Conservation (phyloP, 345 rosid species). For the Salix arbutifolia region DNA sequence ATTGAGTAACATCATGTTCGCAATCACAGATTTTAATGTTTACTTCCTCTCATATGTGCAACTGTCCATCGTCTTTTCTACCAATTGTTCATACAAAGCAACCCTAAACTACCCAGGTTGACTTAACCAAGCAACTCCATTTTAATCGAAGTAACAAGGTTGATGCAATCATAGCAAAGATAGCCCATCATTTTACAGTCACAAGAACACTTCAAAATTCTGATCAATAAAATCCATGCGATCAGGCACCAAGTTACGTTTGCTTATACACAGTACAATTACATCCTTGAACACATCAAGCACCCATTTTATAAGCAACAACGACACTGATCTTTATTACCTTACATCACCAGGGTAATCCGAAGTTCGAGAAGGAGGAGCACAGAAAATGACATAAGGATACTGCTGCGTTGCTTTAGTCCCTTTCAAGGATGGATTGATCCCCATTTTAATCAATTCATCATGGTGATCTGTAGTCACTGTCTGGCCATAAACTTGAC, state of each 20-base stretch:
- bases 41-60: neutral
- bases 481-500: constrained; percentile 81
- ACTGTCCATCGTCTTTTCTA: neutral
- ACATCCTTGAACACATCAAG: neutral
- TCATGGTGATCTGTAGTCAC: constrained; percentile 72
- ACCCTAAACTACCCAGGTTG: too few relatives aligned
- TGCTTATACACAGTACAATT: neutral
- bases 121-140: too few relatives aligned
- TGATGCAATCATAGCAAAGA: too few relatives aligned
- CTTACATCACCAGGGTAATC: constrained; percentile 83
- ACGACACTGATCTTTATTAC: constrained; percentile 23
- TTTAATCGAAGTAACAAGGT: too few relatives aligned
- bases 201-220: too few relatives aligned
- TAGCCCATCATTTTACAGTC: neutral
- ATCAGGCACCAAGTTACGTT: neutral
- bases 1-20: too few relatives aligned
- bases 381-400: constrained; percentile 84
- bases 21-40: neutral
- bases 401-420: constrained; percentile 37
- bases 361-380: constrained; percentile 77
- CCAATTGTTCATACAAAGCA: too few relatives aligned
- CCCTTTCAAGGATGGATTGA: constrained; percentile 64
- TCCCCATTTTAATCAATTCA: constrained; percentile 71
- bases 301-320: neutral
- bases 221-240: neutral